Base-by-base conservation (phyloP, 148 eudicot genomes). In the Vaccinium vitisidaea region DNA sequence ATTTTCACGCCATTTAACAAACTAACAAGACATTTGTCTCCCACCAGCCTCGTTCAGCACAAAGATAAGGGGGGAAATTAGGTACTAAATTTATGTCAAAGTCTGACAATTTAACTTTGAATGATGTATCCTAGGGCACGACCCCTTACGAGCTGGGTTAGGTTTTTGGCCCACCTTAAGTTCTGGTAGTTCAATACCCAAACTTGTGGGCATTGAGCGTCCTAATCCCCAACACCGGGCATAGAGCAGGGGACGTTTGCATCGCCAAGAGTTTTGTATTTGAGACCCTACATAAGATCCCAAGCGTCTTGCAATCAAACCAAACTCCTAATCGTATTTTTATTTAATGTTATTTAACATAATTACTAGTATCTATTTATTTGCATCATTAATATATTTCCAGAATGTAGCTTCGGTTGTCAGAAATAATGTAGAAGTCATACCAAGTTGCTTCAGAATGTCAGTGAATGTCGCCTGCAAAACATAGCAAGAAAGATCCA, bases 401-500 rank as follows among this genome's bases (percentile, higher is more conserved):
- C 18, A 30, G 74, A 27, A 69, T 27, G 18, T 27, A 23, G 73
- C 16, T 25, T 67, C 73, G 25, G 21, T 39, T 30, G 30, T 12
- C 27, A 43, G 30, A 27, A 55, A 46, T 27, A 67, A 84, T 65
- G 5, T 32, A 25, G 77, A 82, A 23, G 49, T 75, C 93, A 27
- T 91, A 97, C 99, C 96, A 78, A 97, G 99, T 79, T 85, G 90
- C 90, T 94, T 92, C 89, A 97, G 90, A 86, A 97, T 94, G 87
- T 97, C 99, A 0, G 98, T 94, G 89, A 97, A 97, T 11, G 99
- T 97, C 21, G 98, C 99, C 98, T 97, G 98, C 89, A 90, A 90
- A 83, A 74, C 27, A 61, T 79, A 82, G 77, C 30, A 80, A 43
- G 83, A 4, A 69, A 69, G 18, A 23, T 52, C 4, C 11, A 49